Base-by-base conservation (phyloP, 345 rosid genomes). In the Punica granatum region DNA sequence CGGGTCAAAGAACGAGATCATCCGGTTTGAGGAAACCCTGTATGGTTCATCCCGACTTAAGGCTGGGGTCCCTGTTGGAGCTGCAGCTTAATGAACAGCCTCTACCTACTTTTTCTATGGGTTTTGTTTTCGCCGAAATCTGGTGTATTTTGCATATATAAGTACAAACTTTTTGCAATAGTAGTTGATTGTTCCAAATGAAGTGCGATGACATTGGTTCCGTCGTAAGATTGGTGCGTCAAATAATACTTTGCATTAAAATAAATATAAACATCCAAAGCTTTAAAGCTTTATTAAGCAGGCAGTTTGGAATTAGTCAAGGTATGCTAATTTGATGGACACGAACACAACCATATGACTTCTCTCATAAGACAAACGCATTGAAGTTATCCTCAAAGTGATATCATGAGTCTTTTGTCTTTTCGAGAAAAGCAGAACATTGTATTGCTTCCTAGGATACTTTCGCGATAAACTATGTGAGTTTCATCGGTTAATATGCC, bases 1-100 rank as follows among this genome's bases (percentile, higher is more conserved):
- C 61, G 97, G 99, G 6, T 94, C 97, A 26, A 91, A 94, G 88
- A 77, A 88, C 1, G 99, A 94, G 84, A 86, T 94, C 49, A 84
- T 91, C 64, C 85, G 97, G 1, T 91, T 94, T 12, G 97, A 91
- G 80, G 97, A 94, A 77, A 89, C 83, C 63, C 78, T 94, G 62
- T 86, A 91, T 16, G 99, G 99, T 49, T 77, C 85, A 21, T 94
- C 97, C 71, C 85, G 96, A 78, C 91, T 91, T 71, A 91, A 86
- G 80, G 70, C 71, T 0, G 94, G 81, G 34, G 86, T 84, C 61
- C 87, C 96, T 33, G 80, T 85, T 60, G 90, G 88, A 73, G 96
- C 84, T 67, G 73, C 87, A 66, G 88, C 84, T 65, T 82, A 80
- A 73, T 60, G 56, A 26, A 18, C 26, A 42, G 25, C 15, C 18